phyloP scores from a whole-genome alignment of 2,329 filamentous ascomycete species.

The Cryphonectria carpinicola region DNA sequence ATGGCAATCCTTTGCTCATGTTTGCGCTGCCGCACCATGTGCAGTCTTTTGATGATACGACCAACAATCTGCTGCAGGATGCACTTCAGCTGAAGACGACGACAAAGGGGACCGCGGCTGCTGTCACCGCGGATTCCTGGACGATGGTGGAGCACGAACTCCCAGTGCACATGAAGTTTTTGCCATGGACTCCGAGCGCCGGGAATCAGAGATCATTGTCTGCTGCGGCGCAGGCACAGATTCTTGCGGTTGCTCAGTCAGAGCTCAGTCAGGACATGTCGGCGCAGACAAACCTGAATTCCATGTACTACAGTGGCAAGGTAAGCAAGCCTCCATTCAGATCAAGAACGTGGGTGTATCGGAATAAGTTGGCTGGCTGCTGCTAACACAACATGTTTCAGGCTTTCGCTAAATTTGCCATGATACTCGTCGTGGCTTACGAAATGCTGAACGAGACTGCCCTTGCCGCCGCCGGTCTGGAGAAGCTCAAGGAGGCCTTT shows the following conservation, averaged over 20 bases:
- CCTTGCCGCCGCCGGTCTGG: conserved; percentile 61
- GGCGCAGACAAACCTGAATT: conserved; percentile 74
- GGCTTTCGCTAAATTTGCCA: conserved; percentile 77
- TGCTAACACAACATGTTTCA: conserved; percentile 35
- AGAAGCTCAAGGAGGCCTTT: conserved; percentile 68
- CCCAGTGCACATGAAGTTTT: conserved; percentile 74
- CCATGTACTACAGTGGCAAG: conserved; percentile 94
- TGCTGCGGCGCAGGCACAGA: conserved; percentile 58
- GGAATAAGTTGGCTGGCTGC: conserved; percentile 6
- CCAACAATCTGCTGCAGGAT: conserved; percentile 53
- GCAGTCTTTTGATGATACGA: conserved; percentile 68
- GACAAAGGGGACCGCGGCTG: conserved; percentile 81
- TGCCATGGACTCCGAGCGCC: conserved; percentile 70
- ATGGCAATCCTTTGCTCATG: conserved; percentile 70
- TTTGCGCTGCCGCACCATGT: conserved; percentile 88
- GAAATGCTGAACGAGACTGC: conserved; percentile 63
- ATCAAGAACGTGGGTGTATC: no score
- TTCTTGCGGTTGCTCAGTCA: conserved; percentile 65
- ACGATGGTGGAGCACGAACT: conserved; percentile 76
- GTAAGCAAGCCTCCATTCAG: conserved; percentile 41
- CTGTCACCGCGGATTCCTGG: conserved; percentile 74
- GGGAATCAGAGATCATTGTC: conserved; percentile 53
- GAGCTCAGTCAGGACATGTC: conserved; percentile 79
- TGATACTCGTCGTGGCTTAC: conserved; percentile 66
- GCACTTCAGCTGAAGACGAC: conserved; percentile 72